Base-by-base conservation (phyloP, 257 asterid genomes). In the Fraxinus americana region DNA sequence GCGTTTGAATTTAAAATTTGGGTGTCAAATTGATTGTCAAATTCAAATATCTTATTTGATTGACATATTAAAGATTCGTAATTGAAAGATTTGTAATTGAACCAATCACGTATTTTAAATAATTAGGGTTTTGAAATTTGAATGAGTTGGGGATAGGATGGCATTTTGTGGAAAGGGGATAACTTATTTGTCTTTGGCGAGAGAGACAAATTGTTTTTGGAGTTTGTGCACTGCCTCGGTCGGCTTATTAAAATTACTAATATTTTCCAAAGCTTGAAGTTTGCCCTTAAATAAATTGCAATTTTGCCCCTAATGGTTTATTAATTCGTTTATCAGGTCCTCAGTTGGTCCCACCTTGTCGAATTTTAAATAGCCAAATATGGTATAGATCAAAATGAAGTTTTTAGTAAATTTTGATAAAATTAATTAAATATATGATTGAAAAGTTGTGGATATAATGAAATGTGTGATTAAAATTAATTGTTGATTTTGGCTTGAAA, bases 221-320 rank as follows among this genome's bases (percentile, higher is more conserved):
- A 76, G 80, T 76, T 82, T 82, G 93, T 66, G 90, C 87, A 63
- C 48, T 70, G 84, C 59, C 83, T 88, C 85, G 92, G 90, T 84
- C 82, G 81, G 72, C 84, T 81, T 86, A 65, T 39, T 12, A 81
- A 41, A 41, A 41, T 41, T 1, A 39, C 4, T 32, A 38, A 38
- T 75, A 87, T 85, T 86, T 83, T 90, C 92, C 93, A 85, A 83
- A 54, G 78, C 75, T 63, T 80, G 76, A 39, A 72, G 76, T 74
- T 78, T 77, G 73, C 70, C 83, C 89, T 77, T 19, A 2, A 12
- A 5, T 23, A 71, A 84, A 74, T 83, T 81, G n/a, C 96, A 4
- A 57, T 35, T 67, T 9, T 83, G 63, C 85, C 91, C 85, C 54
- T 76, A 84, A 85, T 88, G 87, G 90, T 83, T 80, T 75, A 75